Evolutionary conservation across 305 asterid genomes (phyloP), one percentile per base, ranked within the genome.

Genomic region (Fraxinus xanthoxyloides): DNA sequence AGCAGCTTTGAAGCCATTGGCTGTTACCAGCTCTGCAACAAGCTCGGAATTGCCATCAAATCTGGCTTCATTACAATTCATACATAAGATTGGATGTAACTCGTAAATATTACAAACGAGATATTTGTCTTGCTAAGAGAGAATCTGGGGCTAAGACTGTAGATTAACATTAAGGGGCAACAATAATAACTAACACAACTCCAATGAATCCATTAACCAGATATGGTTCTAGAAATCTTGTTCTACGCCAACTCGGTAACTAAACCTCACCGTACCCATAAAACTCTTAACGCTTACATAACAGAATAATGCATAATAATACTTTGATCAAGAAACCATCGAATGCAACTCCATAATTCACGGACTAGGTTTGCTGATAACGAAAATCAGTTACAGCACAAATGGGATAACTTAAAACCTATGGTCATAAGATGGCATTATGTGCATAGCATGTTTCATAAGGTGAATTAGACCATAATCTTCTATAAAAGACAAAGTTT

Each of bases 31-130:
- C 94, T 94, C 97, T 34, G 97, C 98, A 1, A 94, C 98, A 83
- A 94, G 95, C 84, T 96, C 98, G 67, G 99, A 94, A 91, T 92
- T 93, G 77, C 98, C 98, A 86, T 93, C 97, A 82, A 92, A 94
- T 91, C 98, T 96, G 96, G 97, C 98, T 93, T 93, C 97, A 96
- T 87, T 91, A 79, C 87, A 89, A 87, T 79, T 85, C 83, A 85
- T 17, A 79, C 82, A 88, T 72, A 79, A 81, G 76, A 85, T 76
- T 69, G 69, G 56, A 77, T 32, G 61, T 40, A 40, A 10, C 13
- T n/a, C 24, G 4, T 1, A 12, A 9, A 65, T 65, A 65, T 65
- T 26, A 24, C 17, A 26, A 24, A 26, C 5, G 9, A 65, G n/a
- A 65, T 65, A n/a, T 65, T 26, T 24, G 35, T 65, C 73, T 21